phyloP scores from a whole-genome alignment of 2,329 filamentous ascomycete species.

The Periglandula ipomoeae region DNA sequence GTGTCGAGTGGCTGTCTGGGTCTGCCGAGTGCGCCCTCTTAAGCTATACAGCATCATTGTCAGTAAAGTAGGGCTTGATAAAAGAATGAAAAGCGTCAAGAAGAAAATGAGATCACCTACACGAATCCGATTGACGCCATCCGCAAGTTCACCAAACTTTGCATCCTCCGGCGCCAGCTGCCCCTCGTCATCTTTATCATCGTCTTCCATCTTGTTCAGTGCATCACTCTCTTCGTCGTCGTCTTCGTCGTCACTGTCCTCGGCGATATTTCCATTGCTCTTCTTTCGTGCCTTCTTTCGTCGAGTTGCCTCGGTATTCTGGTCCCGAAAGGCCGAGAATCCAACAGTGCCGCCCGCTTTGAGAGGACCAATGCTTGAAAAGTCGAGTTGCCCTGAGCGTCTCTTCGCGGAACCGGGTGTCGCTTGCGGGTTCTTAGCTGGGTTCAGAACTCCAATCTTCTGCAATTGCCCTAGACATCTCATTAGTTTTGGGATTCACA shows the following conservation, averaged over 20 bases:
- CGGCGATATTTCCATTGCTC: slow-evolving; percentile 56
- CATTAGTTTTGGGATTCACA: slow-evolving; percentile 1
- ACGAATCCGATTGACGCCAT: slow-evolving; percentile 74
- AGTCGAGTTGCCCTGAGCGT: slow-evolving; percentile 75
- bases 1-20: slow-evolving; percentile 38
- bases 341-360: slow-evolving; percentile 83
- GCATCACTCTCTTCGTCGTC: slow-evolving; percentile 58
- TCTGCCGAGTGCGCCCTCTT: slow-evolving; percentile 74
- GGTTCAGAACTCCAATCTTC: slow-evolving; percentile 84
- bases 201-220: slow-evolving; percentile 56
- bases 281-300: slow-evolving; percentile 53
- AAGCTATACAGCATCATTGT: slow-evolving; percentile 42
- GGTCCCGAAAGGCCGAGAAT: slow-evolving; percentile 80
- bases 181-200: slow-evolving; percentile 51
- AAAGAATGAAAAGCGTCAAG: neutral
- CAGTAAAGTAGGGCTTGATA: slow-evolving; percentile 7
- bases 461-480: slow-evolving; percentile 69
- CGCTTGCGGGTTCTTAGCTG: slow-evolving; percentile 54
- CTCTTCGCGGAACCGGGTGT: slow-evolving; percentile 59
- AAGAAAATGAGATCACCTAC: slow-evolving; percentile 35
- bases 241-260: slow-evolving; percentile 66
- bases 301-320: slow-evolving; percentile 42
- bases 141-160: slow-evolving; percentile 63
- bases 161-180: slow-evolving; percentile 63
- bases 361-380: slow-evolving; percentile 73